Percentiles rank a stretch among this genome's conserved stretches.
Conservation (phyloP, 768 basidiomycete genomes). For the Clathrus columnatus region DNA sequence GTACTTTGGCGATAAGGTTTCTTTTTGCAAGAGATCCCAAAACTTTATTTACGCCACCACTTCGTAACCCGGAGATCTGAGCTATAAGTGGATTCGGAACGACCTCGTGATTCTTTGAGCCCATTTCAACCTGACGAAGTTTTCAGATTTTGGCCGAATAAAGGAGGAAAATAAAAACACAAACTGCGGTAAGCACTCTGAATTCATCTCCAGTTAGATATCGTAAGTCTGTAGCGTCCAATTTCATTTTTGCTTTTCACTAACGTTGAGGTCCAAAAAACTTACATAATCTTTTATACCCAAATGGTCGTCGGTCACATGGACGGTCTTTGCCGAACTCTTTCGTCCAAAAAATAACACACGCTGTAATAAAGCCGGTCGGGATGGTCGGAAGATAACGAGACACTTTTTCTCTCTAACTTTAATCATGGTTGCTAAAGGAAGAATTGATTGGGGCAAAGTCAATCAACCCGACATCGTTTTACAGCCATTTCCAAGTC, state of each 20-base stretch:
- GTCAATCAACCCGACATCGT: slow-evolving; percentile 59
- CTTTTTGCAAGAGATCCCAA: slow-evolving; percentile 87
- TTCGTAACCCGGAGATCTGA: slow-evolving; percentile 86
- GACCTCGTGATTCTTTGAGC: slow-evolving; percentile 95
- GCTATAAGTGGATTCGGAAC: slow-evolving; percentile 85
- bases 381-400: slow-evolving; percentile 5
- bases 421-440: slow-evolving; percentile 2
- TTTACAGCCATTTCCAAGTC: slow-evolving; percentile 69
- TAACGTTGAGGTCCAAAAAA: background rate
- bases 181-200: slow-evolving; percentile 88
- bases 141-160: background rate
- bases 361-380: background rate
- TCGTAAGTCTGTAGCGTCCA: slow-evolving; percentile 89
- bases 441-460: slow-evolving; percentile 43
- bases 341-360: background rate
- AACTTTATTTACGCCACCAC: slow-evolving; percentile 89
- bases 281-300: background rate
- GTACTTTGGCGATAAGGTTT: slow-evolving; percentile 80
- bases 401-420: background rate
- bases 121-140: slow-evolving; percentile 80
- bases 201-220: slow-evolving; percentile 92
- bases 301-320: too few relatives aligned
- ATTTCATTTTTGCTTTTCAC: slow-evolving; percentile 53
- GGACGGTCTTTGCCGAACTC: background rate
- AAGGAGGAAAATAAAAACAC: slow-evolving; percentile 11